Conservation (phyloP, 352 stramenopile species). For the Phytophthora pluvialis region DNA sequence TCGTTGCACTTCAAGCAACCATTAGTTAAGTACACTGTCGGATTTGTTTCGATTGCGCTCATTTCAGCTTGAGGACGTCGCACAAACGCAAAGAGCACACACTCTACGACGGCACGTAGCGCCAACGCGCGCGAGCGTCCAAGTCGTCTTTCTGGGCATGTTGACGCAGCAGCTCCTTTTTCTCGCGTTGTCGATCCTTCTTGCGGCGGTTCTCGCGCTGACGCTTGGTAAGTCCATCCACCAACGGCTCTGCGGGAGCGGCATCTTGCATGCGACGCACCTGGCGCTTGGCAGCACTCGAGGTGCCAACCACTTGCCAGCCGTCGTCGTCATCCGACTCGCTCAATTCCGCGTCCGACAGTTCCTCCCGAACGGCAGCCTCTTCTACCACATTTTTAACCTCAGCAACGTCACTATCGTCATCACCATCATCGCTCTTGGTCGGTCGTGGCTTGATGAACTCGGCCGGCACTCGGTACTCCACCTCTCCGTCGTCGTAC, state of each 20-base stretch:
- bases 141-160: slow-evolving; percentile 75
- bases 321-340: slow-evolving; percentile 63
- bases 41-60: slow-evolving; percentile 13
- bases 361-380: slow-evolving; percentile 11
- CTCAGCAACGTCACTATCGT: slow-evolving; percentile 10
- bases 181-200: slow-evolving; percentile 78
- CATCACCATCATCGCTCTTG: slow-evolving; percentile 24
- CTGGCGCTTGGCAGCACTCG: slow-evolving; percentile 27
- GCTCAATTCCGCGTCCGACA: slow-evolving; percentile 30
- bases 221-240: slow-evolving; percentile 76
- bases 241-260: slow-evolving; percentile 24
- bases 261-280: slow-evolving; percentile 17
- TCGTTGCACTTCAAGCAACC: slow-evolving; percentile 15
- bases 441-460: slow-evolving; percentile 45
- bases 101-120: slow-evolving; percentile 66
- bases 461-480: slow-evolving; percentile 68
- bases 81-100: background rate
- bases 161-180: slow-evolving; percentile 72
- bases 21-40: slow-evolving; percentile 29
- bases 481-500: slow-evolving; percentile 81
- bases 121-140: slow-evolving; percentile 69
- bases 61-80: slow-evolving; percentile 2
- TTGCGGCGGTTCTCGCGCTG: slow-evolving; percentile 83
- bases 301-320: slow-evolving; percentile 70
- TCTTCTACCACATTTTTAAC: slow-evolving; percentile 16